Percentiles rank a stretch among this genome's conserved stretches.
phyloP scores from a whole-genome alignment of 495 filamentous ascomycete species.

The Lasiosphaeria miniovina region DNA sequence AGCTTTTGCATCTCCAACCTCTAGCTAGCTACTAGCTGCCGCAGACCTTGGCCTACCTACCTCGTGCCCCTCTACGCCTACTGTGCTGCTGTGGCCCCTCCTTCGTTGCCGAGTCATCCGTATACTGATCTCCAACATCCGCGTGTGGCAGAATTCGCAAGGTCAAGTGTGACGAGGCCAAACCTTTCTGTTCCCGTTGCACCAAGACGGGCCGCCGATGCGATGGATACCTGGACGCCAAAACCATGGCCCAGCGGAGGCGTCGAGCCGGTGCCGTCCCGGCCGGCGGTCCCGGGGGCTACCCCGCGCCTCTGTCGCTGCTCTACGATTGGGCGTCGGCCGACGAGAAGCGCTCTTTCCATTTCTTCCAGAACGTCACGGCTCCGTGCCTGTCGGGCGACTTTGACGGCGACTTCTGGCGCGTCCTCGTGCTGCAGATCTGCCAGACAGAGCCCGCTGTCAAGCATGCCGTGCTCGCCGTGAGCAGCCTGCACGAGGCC shows the following conservation, averaged over 20 bases:
- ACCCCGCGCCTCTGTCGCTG: conserved; percentile 17
- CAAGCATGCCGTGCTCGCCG: conserved; percentile 56
- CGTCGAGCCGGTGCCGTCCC: conserved; percentile 21
- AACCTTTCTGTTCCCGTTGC: conserved; percentile 43
- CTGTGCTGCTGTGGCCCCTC: too few species aligned
- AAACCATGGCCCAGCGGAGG: conserved; percentile 28
- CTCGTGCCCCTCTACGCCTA: too few species aligned
- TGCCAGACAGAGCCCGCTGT: conserved; percentile 56
- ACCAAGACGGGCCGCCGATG: conserved; percentile 45
- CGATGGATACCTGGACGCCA: conserved; percentile 40
- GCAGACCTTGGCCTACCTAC: not conserved
- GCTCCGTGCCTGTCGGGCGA: conserved; percentile 48
- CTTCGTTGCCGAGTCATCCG: not conserved
- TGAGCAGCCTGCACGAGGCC: conserved; percentile 53
- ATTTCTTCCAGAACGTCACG: conserved; percentile 51
- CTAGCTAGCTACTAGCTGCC: not conserved
- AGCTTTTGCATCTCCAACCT: not conserved
- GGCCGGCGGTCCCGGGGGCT: not conserved
- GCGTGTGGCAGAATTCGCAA: conserved; percentile 30
- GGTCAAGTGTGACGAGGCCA: conserved; percentile 45
- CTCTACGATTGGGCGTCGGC: conserved; percentile 30
- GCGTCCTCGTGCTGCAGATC: conserved; percentile 53
- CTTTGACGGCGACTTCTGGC: conserved; percentile 56
- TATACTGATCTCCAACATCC: conserved; percentile 16
- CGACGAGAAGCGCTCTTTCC: conserved; percentile 44